Evolutionary conservation across 768 basidiomycete genomes (phyloP).

Genomic region (Naganishia vaughanmartiniae): DNA sequence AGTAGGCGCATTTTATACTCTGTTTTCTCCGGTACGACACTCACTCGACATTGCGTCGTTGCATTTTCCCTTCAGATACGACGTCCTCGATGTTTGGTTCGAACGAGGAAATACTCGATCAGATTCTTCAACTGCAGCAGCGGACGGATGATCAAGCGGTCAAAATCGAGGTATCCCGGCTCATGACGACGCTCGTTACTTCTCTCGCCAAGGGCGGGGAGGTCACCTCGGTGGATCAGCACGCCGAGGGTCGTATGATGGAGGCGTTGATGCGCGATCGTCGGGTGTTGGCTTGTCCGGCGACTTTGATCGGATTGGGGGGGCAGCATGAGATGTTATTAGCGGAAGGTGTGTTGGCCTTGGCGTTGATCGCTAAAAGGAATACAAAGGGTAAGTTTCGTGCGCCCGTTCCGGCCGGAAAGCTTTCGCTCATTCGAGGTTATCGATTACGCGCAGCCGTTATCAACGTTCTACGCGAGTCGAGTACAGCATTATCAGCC

Average conservation of each 20-base stretch:
- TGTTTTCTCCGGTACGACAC: not conserved
- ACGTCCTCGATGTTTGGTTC: not conserved
- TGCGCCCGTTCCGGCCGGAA: not conserved
- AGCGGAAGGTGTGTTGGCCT: constrained; percentile 9
- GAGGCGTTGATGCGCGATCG: not conserved
- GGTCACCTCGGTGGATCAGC: not conserved
- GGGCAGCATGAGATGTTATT: not conserved
- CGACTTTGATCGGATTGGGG: not conserved
- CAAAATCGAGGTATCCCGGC: constrained; percentile 1
- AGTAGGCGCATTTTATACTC: not conserved
- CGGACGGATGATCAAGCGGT: constrained; percentile 8
- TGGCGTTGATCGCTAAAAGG: constrained; percentile 9
- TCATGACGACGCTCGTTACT: constrained; percentile 1
- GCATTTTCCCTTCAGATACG: not conserved
- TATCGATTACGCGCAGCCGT: not conserved
- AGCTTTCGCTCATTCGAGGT: not conserved
- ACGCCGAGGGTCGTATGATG: too few relatives aligned
- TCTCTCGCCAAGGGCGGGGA: not conserved
- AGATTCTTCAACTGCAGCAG: not conserved
- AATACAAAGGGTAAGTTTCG: not conserved
- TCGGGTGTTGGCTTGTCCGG: not conserved
- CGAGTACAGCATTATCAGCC: not conserved
- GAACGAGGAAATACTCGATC: not conserved
- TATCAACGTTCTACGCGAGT: not conserved
- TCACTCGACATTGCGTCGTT: not conserved